phyloP scores from a whole-genome alignment of 2,329 filamentous ascomycete genomes.

The Penicillium paneum region DNA sequence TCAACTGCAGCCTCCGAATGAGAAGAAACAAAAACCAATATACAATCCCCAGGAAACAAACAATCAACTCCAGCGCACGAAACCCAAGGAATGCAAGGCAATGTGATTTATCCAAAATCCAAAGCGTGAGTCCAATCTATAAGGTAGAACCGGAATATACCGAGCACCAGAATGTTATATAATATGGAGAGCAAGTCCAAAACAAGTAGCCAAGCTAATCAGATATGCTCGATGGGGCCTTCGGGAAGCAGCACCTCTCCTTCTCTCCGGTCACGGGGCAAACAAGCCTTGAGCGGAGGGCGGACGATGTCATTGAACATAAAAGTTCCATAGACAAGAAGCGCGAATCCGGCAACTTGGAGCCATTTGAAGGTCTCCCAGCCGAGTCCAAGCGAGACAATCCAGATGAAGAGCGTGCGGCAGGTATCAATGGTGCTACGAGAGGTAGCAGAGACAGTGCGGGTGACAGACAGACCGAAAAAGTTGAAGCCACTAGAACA shows the following conservation, averaged over 20 bases:
- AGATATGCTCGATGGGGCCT: slow-evolving; percentile 74
- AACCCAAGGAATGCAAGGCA: slow-evolving; percentile 3
- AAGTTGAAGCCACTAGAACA: slow-evolving; percentile 85
- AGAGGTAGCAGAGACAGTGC: slow-evolving; percentile 83
- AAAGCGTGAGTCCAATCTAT: neutral
- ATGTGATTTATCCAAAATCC: neutral
- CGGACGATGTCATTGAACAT: slow-evolving; percentile 92
- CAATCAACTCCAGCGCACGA: slow-evolving; percentile 1
- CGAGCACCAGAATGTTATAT: neutral
- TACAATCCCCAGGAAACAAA: neutral
- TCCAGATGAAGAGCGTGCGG: slow-evolving; percentile 96
- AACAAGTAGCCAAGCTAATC: slow-evolving; percentile 7
- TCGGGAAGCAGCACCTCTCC: slow-evolving; percentile 65
- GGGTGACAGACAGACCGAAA: slow-evolving; percentile 91
- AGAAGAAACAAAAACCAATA: neutral
- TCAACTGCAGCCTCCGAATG: neutral
- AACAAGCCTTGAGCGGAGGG: slow-evolving; percentile 68
- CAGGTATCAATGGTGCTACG: slow-evolving; percentile 97
- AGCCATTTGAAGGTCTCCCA: slow-evolving; percentile 99
- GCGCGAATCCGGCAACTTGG: slow-evolving; percentile 80
- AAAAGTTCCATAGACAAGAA: slow-evolving; percentile 95
- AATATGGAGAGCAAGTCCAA: neutral
- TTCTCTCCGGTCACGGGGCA: slow-evolving; percentile 55
- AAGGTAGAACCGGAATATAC: neutral
- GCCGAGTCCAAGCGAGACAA: slow-evolving; percentile 84